Evolutionary conservation across 495 filamentous ascomycete species (phyloP).

Genomic region (Neurospora cerealis): DNA sequence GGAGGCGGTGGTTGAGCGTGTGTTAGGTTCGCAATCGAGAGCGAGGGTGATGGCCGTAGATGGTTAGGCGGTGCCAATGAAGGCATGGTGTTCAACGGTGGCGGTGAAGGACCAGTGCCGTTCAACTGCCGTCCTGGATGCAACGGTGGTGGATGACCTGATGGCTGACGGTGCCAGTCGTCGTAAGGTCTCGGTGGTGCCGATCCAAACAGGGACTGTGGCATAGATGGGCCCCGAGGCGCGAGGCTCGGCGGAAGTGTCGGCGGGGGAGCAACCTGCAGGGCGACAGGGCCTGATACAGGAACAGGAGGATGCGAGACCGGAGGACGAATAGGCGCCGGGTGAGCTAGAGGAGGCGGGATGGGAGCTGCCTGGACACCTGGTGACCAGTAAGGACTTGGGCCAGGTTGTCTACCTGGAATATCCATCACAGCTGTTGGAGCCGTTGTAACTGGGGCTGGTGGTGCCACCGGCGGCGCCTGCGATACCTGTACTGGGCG

Average conservation of each 20-base stretch:
- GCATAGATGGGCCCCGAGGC: constrained; percentile 20
- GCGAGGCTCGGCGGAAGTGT: constrained; percentile 17
- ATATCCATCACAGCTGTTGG: not conserved
- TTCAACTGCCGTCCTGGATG: constrained; percentile 32
- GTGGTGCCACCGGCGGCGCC: constrained; percentile 39
- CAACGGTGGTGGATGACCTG: constrained; percentile 22
- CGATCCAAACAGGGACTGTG: constrained; percentile 17
- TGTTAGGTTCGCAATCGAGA: constrained; percentile 13
- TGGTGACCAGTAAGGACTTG: constrained; percentile 14
- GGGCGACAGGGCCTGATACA: constrained; percentile 32
- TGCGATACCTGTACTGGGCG: constrained; percentile 27
- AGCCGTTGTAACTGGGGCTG: constrained; percentile 1
- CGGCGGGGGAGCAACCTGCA: constrained; percentile 22
- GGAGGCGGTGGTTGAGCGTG: constrained; percentile 26
- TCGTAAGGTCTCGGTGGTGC: constrained; percentile 14
- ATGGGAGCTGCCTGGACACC: constrained; percentile 3
- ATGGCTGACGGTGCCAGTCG: constrained; percentile 28
- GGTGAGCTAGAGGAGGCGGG: constrained; percentile 6
- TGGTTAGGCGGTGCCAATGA: constrained; percentile 32
- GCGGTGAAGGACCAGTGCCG: constrained; percentile 26
- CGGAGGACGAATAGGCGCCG: constrained; percentile 11
- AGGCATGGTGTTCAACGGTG: constrained; percentile 21
- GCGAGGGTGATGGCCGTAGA: constrained; percentile 28
- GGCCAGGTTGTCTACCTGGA: constrained; percentile 7
- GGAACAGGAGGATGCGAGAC: constrained; percentile 11